Base-by-base conservation (phyloP, 805 yeast genomes). In the Pichia pseudocactophila region DNA sequence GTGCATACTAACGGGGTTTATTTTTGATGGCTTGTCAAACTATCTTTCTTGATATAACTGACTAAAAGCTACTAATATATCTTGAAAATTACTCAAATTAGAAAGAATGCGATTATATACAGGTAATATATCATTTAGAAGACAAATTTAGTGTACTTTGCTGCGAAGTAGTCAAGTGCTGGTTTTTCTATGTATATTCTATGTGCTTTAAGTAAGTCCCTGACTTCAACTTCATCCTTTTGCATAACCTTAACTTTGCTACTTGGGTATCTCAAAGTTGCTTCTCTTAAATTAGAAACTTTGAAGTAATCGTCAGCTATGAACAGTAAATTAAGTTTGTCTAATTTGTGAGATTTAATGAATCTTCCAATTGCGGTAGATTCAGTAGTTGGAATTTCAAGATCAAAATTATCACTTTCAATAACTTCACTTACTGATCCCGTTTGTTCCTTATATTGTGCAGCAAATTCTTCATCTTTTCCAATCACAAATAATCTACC, bases 171-270 rank as follows among this genome's bases (percentile, higher is more conserved):
- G 56, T 79, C 76, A 51, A 88, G 72, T 2, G 96, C 89, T 19
- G 67, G 66, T 51, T 74, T 65, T 62, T 87, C 96, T 45, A 88
- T 73, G 52, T 76, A 76, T 45, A 88, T 67, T 50, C 86, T 73
- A 54, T 82, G 74, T 12, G 96, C 90, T 63, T 78, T 82, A 48
- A 89, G 73, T 40, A 89, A 55, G 58, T 88, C 95, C 63, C 89
- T 78, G 16, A 89, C 90, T 57, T 82, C 84, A 30, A 87, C 76
- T 18, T 81, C 82, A 55, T 86, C 94, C 58, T 82, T 80, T 49
- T 78, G 75, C 47, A 83, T 63, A 28, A 88, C 77, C 46, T 73
- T 81, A 36, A 84, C 74, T 53, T 73, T 76, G 26, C 64, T 61
- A 38, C 58, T 52, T 47, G 74, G 73, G 52, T 66, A 69, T 37